These are phyloP conservation scores for Leavenworthia alabamica DNA, from an alignment of 345 rosid species.

Conservation along the genomic window DNA sequence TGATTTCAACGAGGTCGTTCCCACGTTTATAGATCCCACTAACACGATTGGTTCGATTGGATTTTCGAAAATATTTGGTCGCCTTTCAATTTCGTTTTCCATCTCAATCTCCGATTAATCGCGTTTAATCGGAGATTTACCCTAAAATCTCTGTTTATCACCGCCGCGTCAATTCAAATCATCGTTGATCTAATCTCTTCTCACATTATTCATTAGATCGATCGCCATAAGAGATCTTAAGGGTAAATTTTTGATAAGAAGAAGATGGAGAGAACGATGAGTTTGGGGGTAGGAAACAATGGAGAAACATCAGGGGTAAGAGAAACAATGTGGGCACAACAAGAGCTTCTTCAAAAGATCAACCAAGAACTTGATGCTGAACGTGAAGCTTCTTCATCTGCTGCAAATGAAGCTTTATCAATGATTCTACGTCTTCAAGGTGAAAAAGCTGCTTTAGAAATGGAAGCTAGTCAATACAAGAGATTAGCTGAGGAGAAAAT, in stretches of 20 bases:
- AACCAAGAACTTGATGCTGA: conserved; percentile 66
- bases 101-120: conserved; percentile 8
- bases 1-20: background rate
- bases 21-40: conserved; percentile 14
- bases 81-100: background rate
- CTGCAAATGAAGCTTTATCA: conserved; percentile 74
- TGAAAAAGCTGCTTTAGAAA: conserved; percentile 61
- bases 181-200: background rate
- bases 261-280: conserved; percentile 33
- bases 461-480: conserved; percentile 90
- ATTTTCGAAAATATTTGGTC: conserved; percentile 2
- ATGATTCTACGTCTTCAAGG: conserved; percentile 86
- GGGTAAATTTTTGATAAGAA: no score
- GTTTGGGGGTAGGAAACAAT: conserved; percentile 32
- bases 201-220: no score
- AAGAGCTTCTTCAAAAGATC: conserved; percentile 72
- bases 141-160: background rate
- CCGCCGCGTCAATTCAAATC: background rate
- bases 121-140: conserved; percentile 11
- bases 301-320: conserved; percentile 37
- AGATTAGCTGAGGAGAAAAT: conserved; percentile 82
- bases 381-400: conserved; percentile 71
- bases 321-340: conserved; percentile 62
- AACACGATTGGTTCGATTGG: background rate
- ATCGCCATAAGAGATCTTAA: no score